phyloP scores from a whole-genome alignment of 257 asterid genomes.

The Ilex aquifolium region DNA sequence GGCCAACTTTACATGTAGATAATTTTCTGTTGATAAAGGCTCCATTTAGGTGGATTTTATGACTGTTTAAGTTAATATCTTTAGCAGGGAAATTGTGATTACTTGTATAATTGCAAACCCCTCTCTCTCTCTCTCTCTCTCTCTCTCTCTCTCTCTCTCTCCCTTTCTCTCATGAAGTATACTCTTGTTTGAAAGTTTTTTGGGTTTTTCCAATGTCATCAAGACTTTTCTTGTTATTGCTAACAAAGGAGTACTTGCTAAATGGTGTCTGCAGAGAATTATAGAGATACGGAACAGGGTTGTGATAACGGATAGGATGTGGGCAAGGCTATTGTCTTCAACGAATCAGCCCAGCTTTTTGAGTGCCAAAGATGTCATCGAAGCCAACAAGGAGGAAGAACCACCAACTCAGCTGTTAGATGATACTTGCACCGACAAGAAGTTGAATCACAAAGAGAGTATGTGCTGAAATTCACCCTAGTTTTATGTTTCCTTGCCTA shows the following conservation, averaged over 20 bases:
- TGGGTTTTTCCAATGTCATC: no score
- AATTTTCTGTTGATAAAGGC: no score
- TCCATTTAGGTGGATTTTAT: no score
- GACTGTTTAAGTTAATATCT: no score
- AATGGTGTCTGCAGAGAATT: slow-evolving; percentile 49
- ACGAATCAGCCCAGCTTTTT: slow-evolving; percentile 93
- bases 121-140: no score
- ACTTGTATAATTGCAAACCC: no score
- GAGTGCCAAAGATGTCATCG: slow-evolving; percentile 23
- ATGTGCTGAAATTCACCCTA: not conserved
- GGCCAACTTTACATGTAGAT: no score
- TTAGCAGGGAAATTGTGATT: no score
- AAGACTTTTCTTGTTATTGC: not conserved
- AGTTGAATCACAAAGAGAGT: slow-evolving; percentile 3
- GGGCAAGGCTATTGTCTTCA: slow-evolving; percentile 90
- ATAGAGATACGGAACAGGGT: slow-evolving; percentile 66
- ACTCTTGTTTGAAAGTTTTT: no score
- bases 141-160: no score
- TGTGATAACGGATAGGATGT: slow-evolving; percentile 94
- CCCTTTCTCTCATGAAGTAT: no score
- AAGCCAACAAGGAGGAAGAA: slow-evolving; percentile 26
- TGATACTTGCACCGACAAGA: slow-evolving; percentile 9
- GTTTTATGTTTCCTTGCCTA: no score
- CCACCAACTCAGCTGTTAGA: slow-evolving; percentile 24
- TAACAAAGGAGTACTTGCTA: not conserved